Base-by-base conservation (phyloP, 2,329 filamentous ascomycete genomes). In the Apiospora aurea region DNA sequence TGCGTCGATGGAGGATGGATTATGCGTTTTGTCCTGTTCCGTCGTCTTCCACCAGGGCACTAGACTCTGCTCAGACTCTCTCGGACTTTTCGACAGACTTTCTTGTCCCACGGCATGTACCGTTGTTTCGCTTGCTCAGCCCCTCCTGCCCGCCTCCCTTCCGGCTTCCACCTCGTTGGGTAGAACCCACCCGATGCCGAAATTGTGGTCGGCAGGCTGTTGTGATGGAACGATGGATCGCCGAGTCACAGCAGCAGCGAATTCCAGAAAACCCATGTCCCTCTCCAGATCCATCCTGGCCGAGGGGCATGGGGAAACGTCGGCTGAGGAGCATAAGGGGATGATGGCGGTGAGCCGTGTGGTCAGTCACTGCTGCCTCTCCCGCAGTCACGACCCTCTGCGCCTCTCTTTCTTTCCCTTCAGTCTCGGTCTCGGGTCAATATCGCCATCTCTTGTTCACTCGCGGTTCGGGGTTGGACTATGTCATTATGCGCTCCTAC, bases 141-240 rank as follows among this genome's bases (percentile, higher is more conserved):
- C 57, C 57, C 57, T 24, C 34, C 34, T 38, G 34, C 34, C 34
- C 34, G 5, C 57, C 57, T 24, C 57, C n/a, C 49, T 21, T 64
- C 57, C 57, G 57, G 57, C 57, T 64, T 41, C 57, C 57, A 38
- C 21, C 34, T 41, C 34, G 57, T 41, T 64, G 34, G 34, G 21
- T 38, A 64, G 57, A n/a, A 41, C 34, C 41, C 57, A 14, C 57
- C 57, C 29, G 57, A 41, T 64, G 57, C 57, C 57, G 57, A 64
- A 64, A 64, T 64, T 64, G 57, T 61, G 57, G 57, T 64, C 57
- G 57, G 57, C 57, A 64, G 34, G 34, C 34, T 64, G 18, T 18
- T 64, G 57, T 64, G 57, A 41, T 38, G 34, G 18, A 41, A 41
- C 8, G 57, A 64, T 64, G 57, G 57, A 64, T 64, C 57, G 29